A percentile compares a stretch with the other conserved stretches of the same genome.
Evolutionary conservation across 2,329 filamentous ascomycete genomes (phyloP).

Genomic region (Epichloe sp.): DNA sequence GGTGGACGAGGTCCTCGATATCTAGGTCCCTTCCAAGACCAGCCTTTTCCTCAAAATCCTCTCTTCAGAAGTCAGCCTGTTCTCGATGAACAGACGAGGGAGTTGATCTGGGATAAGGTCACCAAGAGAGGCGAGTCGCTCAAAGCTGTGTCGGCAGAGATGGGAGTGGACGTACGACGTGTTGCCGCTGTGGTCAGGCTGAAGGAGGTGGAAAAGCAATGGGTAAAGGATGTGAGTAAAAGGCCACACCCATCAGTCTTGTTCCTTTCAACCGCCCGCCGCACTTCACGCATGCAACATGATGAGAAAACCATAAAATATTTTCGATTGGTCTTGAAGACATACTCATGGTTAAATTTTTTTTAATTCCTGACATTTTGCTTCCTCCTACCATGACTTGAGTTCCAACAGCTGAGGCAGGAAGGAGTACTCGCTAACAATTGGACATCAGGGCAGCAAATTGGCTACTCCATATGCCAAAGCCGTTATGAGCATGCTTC

Average conservation of each 20-base stretch:
- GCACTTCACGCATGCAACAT: conserved; percentile 16
- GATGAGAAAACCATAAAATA: conserved; percentile 56
- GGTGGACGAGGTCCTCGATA: conserved; percentile 21
- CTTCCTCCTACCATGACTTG: conserved; percentile 8
- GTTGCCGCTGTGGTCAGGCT: conserved; percentile 77
- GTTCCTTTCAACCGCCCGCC: conserved; percentile 7
- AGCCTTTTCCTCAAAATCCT: conserved; percentile 63
- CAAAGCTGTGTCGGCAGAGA: conserved; percentile 62
- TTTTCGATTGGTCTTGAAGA: conserved; percentile 99
- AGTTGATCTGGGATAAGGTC: conserved; percentile 61
- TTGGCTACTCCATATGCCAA: conserved; percentile 65
- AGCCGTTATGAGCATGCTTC: conserved; percentile 70
- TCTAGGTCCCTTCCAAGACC: conserved; percentile 23
- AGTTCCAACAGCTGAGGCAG: neutral
- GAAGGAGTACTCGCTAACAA: neutral
- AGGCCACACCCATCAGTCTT: conserved; percentile 3
- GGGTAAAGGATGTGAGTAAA: conserved; percentile 57
- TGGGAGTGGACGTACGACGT: conserved; percentile 68
- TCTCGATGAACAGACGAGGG: conserved; percentile 57
- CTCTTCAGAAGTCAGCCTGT: conserved; percentile 60
- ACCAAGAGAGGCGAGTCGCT: conserved; percentile 53
- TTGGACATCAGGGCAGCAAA: conserved; percentile 53
- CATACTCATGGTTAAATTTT: conserved; percentile 64
- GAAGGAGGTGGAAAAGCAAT: conserved; percentile 74
- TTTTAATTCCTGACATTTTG: conserved; percentile 20